Percentiles rank a stretch among this genome's conserved stretches.
These are phyloP conservation scores for Lentinula lateritia DNA, from an alignment of 768 basidiomycete species.

Conservation along the genomic window DNA sequence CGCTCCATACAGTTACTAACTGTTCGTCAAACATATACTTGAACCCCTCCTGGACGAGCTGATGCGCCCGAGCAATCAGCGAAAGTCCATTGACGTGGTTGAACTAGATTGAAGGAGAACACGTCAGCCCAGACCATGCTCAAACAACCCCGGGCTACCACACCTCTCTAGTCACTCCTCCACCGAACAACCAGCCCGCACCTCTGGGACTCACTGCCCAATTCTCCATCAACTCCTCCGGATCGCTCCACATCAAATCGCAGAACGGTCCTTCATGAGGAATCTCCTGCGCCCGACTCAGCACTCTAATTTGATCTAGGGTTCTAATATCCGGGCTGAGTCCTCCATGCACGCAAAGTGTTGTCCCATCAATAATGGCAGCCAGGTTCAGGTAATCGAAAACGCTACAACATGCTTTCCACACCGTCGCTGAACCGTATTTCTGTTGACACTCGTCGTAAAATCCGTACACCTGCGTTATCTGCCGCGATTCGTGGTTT, in stretches of 20 bases:
- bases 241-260: constrained; percentile 98
- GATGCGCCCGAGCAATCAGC: constrained; percentile 93
- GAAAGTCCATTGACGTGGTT: constrained; percentile 85
- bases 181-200: constrained; percentile 94
- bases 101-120: constrained; percentile 45
- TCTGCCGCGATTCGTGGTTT: constrained; percentile 96
- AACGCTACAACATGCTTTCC: constrained; percentile 96
- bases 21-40: constrained; percentile 96
- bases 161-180: constrained; percentile 79
- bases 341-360: constrained; percentile 93
- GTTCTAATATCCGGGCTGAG: constrained; percentile 95
- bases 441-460: constrained; percentile 99
- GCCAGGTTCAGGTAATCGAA: constrained; percentile 96
- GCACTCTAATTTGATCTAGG: constrained; percentile 87
- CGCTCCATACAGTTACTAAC: constrained; percentile 91
- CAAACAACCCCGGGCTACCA: constrained; percentile 8
- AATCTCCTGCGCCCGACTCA: constrained; percentile 94
- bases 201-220: constrained; percentile 98
- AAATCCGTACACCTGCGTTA: constrained; percentile 98
- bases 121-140: neutral
- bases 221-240: constrained; percentile 80
- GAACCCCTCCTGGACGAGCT: constrained; percentile 92
- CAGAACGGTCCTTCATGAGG: constrained; percentile 99
- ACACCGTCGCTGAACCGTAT: constrained; percentile 91
- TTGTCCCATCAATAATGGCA: constrained; percentile 91